phyloP scores from a whole-genome alignment of 441 rosid species.

The Mallotus japonicus region DNA sequence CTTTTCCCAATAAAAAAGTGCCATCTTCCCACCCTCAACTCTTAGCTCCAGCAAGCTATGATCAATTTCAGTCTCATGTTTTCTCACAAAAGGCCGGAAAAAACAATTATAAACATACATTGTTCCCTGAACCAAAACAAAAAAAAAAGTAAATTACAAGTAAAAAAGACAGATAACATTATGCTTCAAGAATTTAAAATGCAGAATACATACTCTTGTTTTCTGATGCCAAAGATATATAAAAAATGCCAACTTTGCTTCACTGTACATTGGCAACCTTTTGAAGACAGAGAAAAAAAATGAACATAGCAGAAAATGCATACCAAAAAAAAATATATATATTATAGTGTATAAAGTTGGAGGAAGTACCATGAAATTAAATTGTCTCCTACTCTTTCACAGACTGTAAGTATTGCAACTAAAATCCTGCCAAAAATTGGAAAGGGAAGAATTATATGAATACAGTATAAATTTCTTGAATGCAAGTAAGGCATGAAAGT shows the following conservation, averaged over 20 bases:
- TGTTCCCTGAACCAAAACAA: conserved; percentile 43
- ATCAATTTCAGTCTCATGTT: conserved; percentile 74
- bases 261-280: conserved; percentile 69
- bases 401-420: conserved; percentile 38
- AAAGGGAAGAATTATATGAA: not conserved
- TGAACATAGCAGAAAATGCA: not conserved
- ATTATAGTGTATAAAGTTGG: not conserved
- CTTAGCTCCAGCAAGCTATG: conserved; percentile 50
- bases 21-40: conserved; percentile 46
- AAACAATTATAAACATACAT: conserved; percentile 38
- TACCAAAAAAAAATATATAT: not conserved
- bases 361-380: conserved; percentile 40
- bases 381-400: conserved; percentile 41
- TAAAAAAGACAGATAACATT: not conserved
- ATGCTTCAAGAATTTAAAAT: not conserved
- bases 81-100: conserved; percentile 42
- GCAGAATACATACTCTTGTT: conserved; percentile 41
- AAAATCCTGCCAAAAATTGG: conserved; percentile 35
- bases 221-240: conserved; percentile 66
- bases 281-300: conserved; percentile 7
- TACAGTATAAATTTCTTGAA: not conserved
- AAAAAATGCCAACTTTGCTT: conserved; percentile 62
- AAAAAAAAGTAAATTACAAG: not conserved
- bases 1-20: conserved; percentile 47
- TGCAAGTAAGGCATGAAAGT: too few relatives aligned